Evolutionary conservation across 78 protist genomes (phyloP).

Genomic region (Dictyostelium citrinum): DNA sequence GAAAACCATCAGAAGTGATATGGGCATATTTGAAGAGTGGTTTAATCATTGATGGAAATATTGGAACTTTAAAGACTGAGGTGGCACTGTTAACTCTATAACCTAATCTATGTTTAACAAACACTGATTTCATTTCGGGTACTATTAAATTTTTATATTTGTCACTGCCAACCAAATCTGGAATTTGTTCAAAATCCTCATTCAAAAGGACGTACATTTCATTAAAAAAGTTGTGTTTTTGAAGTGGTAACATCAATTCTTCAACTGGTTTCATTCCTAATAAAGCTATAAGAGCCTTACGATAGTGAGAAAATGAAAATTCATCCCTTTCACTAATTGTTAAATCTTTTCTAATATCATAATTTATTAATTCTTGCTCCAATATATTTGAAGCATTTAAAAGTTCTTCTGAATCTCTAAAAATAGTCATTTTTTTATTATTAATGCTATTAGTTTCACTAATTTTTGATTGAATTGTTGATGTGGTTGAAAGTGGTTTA

Average conservation of each 20-base stretch:
- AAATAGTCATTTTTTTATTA: neutral
- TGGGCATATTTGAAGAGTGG: neutral
- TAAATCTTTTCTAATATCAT: conserved; percentile 10
- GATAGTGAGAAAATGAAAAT: neutral
- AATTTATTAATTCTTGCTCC: neutral
- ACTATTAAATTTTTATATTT: no score
- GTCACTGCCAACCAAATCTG: neutral
- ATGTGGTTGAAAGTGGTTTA: neutral
- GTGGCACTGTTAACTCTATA: neutral
- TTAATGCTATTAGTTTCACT: neutral
- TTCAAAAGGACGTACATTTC: neutral
- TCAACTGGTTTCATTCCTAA: neutral
- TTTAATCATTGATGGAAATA: neutral
- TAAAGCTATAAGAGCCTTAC: conserved; percentile 7
- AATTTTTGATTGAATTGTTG: neutral
- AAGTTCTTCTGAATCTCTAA: neutral
- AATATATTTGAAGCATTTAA: neutral
- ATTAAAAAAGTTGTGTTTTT: neutral
- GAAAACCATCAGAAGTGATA: neutral
- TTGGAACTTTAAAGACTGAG: neutral
- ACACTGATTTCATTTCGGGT: neutral
- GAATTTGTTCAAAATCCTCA: neutral
- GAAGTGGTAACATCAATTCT: neutral
- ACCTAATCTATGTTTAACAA: neutral
- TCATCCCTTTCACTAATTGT: neutral